Percentiles rank a stretch among this genome's conserved stretches.
Conservation (phyloP, 2,329 filamentous ascomycete species). For the Pseudogymnoascus verrucosus region DNA sequence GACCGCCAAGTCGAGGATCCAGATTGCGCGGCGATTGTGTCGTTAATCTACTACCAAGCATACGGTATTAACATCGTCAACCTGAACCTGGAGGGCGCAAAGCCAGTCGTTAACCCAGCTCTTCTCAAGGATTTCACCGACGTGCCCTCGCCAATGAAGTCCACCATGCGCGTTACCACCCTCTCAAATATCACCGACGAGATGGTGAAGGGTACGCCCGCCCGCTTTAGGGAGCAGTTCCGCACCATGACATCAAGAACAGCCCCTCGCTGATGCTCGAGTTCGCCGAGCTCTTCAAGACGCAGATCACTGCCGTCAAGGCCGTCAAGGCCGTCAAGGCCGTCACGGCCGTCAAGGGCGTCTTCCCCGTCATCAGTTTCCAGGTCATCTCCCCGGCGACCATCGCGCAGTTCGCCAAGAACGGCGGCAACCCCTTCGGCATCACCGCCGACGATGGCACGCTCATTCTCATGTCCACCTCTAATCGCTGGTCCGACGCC, state of each 20-base stretch:
- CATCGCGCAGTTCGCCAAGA: neutral
- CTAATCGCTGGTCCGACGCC: neutral
- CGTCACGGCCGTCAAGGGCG: neutral
- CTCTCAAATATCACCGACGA: neutral
- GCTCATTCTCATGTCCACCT: constrained; percentile 9
- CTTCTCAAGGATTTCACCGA: constrained; percentile 1
- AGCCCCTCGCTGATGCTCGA: neutral
- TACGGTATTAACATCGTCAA: neutral
- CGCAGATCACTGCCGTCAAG: neutral
- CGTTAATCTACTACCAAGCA: neutral
- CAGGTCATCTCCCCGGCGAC: neutral
- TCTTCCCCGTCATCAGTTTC: neutral
- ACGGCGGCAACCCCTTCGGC: neutral
- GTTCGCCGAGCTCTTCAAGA: neutral
- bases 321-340: too few species aligned
- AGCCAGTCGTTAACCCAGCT: neutral
- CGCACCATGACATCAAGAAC: neutral
- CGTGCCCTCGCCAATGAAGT: neutral
- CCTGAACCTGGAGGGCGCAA: neutral
- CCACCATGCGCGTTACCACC: neutral
- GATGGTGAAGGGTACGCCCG: neutral
- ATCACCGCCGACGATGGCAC: neutral
- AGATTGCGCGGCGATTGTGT: neutral
- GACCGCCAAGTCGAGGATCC: neutral
- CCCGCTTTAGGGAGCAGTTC: neutral